phyloP scores from a whole-genome alignment of 1,139 yeast genomes.

The Debaryomyces robertsiae region DNA sequence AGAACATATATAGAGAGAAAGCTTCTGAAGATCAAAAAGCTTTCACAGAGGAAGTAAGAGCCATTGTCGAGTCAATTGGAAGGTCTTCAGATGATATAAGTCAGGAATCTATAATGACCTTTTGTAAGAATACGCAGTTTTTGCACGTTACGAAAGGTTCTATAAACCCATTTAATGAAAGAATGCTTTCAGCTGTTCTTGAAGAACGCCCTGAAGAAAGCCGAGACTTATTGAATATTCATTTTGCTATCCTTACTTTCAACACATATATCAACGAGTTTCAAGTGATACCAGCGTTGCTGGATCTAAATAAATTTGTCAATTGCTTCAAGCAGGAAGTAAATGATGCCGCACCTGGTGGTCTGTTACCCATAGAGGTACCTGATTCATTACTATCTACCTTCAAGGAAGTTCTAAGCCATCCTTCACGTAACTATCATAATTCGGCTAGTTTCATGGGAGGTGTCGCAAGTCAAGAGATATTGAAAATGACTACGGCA shows the following conservation, averaged over 20 bases:
- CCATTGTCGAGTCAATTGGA: slow-evolving; percentile 26
- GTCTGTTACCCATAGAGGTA: slow-evolving; percentile 10
- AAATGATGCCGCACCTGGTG: slow-evolving; percentile 10
- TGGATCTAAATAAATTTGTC: slow-evolving; percentile 26
- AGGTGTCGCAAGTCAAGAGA: slow-evolving; percentile 80
- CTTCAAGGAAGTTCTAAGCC: slow-evolving; percentile 34
- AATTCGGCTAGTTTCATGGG: slow-evolving; percentile 57
- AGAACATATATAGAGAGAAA: slow-evolving; percentile 58
- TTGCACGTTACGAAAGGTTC: slow-evolving; percentile 43
- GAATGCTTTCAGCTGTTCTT: slow-evolving; percentile 21
- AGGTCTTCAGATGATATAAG: slow-evolving; percentile 28
- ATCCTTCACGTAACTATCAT: slow-evolving; percentile 35
- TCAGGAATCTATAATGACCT: slow-evolving; percentile 45
- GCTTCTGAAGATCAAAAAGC: slow-evolving; percentile 51
- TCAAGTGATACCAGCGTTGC: slow-evolving; percentile 21
- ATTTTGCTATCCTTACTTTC: slow-evolving; percentile 39
- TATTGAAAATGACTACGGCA: slow-evolving; percentile 60
- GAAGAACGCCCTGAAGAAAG: slow-evolving; percentile 22
- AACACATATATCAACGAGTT: slow-evolving; percentile 23
- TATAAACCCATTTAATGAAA: slow-evolving; percentile 20
- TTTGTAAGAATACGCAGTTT: slow-evolving; percentile 60
- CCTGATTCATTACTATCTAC: slow-evolving; percentile 21
- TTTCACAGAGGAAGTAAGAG: slow-evolving; percentile 38
- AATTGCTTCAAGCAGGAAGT: slow-evolving; percentile 19
- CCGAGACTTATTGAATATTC: slow-evolving; percentile 30